Evolutionary conservation across 805 yeast genomes (phyloP).

Genomic region (Metschnikowia baotianmanensis): DNA sequence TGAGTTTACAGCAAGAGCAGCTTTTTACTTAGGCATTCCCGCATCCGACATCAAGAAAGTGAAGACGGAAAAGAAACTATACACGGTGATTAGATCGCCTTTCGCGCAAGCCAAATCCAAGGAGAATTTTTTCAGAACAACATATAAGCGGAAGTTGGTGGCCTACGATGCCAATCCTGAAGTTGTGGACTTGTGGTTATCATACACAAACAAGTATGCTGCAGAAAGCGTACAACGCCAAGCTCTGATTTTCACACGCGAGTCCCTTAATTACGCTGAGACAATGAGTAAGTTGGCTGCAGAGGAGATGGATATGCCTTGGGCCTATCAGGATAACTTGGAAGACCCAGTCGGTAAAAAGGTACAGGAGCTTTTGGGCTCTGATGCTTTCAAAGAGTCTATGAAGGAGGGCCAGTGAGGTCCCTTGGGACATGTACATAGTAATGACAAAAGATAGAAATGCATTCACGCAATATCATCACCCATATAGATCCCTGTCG

Average conservation of each 20-base stretch:
- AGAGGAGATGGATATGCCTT: conserved; percentile 31
- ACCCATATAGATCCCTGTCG: conserved; percentile 83
- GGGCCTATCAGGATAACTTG: conserved; percentile 28
- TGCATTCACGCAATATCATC: conserved; percentile 3
- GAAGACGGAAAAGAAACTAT: conserved; percentile 71
- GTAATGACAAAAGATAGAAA: conserved; percentile 1
- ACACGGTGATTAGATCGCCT: conserved; percentile 93
- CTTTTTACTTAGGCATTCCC: conserved; percentile 87
- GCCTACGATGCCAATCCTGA: conserved; percentile 87
- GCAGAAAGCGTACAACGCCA: conserved; percentile 81
- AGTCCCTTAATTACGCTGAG: conserved; percentile 32
- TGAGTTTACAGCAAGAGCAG: conserved; percentile 87
- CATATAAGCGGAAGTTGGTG: conserved; percentile 68
- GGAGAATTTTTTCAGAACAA: conserved; percentile 88
- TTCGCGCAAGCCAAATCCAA: conserved; percentile 93
- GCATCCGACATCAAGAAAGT: conserved; percentile 70
- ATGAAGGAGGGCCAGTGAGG: conserved; percentile 25
- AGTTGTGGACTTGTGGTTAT: conserved; percentile 76
- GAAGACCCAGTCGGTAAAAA: conserved; percentile 56
- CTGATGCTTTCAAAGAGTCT: conserved; percentile 66
- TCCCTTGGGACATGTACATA: conserved; percentile 10
- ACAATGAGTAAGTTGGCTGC: conserved; percentile 34
- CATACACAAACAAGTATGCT: conserved; percentile 73
- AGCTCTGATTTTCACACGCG: conserved; percentile 55
- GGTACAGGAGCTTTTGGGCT: conserved; percentile 67